phyloP scores from a whole-genome alignment of 768 basidiomycete species.

The Porpolomopsis calyptriformis region DNA sequence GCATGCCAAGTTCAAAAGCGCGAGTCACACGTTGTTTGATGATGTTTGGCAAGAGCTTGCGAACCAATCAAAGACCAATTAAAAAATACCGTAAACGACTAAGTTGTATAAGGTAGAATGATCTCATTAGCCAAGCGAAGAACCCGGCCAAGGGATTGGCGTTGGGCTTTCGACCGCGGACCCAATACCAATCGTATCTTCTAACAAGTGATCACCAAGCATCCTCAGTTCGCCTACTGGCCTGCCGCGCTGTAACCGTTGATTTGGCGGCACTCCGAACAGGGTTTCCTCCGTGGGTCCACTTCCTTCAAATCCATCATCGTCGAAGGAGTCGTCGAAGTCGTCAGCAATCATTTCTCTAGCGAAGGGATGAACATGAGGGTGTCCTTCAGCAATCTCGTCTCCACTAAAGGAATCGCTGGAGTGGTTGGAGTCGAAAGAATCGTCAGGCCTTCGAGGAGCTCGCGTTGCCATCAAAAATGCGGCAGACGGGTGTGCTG shows the following conservation, averaged over 20 bases:
- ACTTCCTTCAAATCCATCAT: constrained; percentile 34
- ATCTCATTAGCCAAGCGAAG: background rate
- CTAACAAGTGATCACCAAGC: constrained; percentile 51
- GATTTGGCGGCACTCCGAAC: constrained; percentile 56
- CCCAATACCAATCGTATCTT: constrained; percentile 55
- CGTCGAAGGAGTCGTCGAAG: constrained; percentile 46
- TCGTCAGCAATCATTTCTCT: constrained; percentile 22
- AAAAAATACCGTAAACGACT: too few relatives aligned
- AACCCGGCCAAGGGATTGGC: constrained; percentile 22
- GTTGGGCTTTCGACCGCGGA: constrained; percentile 58
- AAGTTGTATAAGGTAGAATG: too few relatives aligned
- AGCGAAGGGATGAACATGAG: constrained; percentile 55
- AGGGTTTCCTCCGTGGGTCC: constrained; percentile 50
- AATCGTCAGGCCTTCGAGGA: constrained; percentile 30
- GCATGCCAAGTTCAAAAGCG: too few relatives aligned
- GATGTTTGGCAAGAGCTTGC: too few relatives aligned
- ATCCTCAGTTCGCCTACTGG: constrained; percentile 34
- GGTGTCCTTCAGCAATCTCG: constrained; percentile 28
- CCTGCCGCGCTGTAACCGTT: constrained; percentile 23
- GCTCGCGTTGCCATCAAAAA: constrained; percentile 53
- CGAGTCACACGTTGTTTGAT: too few relatives aligned
- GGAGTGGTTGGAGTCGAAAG: constrained; percentile 44
- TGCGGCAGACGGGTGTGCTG: constrained; percentile 57
- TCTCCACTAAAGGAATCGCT: constrained; percentile 46
- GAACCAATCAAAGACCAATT: too few relatives aligned